Percentiles rank a stretch among this genome's conserved stretches.
Evolutionary conservation across 371 early-diverging fungal species (phyloP).

Genomic region (Vittaforma corneae): DNA sequence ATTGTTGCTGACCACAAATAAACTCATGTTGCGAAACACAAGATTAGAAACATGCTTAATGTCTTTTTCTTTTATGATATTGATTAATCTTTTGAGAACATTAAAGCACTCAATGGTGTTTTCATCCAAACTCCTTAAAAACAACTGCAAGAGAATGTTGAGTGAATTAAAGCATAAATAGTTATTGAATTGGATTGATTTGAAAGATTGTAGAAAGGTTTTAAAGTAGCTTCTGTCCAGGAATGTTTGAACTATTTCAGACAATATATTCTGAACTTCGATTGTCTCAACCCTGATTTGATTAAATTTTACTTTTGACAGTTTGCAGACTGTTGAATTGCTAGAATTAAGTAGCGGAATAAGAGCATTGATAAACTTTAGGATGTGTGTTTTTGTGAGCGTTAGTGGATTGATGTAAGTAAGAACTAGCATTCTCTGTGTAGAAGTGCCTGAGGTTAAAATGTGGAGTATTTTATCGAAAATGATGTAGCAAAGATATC

Average conservation of each 20-base stretch:
- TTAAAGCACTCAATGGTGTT: background rate
- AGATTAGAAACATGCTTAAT: background rate
- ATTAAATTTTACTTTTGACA: background rate
- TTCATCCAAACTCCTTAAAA: background rate
- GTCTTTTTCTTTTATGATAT: background rate
- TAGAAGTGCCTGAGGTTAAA: background rate
- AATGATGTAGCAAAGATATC: slow-evolving; percentile 10
- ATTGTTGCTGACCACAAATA: background rate
- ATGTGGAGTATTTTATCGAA: slow-evolving; percentile 3
- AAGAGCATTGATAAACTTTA: slow-evolving; percentile 5
- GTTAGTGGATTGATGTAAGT: slow-evolving; percentile 3
- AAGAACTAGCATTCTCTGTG: slow-evolving; percentile 1
- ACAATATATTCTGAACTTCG: slow-evolving; percentile 2
- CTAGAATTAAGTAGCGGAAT: slow-evolving; percentile 1
- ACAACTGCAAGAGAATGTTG: slow-evolving; percentile 17
- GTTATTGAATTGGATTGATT: slow-evolving; percentile 23
- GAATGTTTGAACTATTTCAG: slow-evolving; percentile 26
- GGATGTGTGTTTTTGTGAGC: background rate
- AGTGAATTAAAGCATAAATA: slow-evolving; percentile 28
- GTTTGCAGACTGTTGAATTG: background rate
- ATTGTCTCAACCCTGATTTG: background rate
- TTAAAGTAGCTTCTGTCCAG: slow-evolving; percentile 20
- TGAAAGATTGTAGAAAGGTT: slow-evolving; percentile 12
- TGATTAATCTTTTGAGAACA: background rate
- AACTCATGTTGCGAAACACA: background rate